Conservation (phyloP, 2,329 filamentous ascomycete species). For the Gliomastix tumulicola region DNA sequence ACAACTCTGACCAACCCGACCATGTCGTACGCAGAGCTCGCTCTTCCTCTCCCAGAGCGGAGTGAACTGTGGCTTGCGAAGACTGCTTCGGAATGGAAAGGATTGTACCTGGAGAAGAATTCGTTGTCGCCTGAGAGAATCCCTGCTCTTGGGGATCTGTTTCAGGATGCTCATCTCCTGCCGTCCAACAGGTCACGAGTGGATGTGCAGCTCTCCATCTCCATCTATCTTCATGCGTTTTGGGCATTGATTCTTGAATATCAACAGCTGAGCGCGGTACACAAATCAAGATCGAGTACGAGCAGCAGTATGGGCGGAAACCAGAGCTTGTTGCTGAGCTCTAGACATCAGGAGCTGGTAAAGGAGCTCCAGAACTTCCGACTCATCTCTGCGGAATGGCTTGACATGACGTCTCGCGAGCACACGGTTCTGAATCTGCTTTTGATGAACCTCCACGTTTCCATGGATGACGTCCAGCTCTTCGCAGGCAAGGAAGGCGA, state of each 20-base stretch:
- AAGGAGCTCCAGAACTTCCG: constrained; percentile 46
- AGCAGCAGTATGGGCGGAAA: constrained; percentile 24
- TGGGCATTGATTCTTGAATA: constrained; percentile 63
- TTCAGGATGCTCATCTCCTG: constrained; percentile 49
- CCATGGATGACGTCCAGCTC: constrained; percentile 57
- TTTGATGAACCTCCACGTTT: constrained; percentile 57
- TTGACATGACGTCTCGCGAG: constrained; percentile 36
- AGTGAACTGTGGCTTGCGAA: constrained; percentile 60
- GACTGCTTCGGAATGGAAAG: constrained; percentile 58
- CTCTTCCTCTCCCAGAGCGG: constrained; percentile 56
- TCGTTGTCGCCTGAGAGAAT: constrained; percentile 29
- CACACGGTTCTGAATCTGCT: constrained; percentile 45
- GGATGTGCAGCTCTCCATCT: constrained; percentile 48
- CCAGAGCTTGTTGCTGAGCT: constrained; percentile 38
- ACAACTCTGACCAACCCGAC: constrained; percentile 56
- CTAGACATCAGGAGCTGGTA: constrained; percentile 56
- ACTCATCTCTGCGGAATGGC: constrained; percentile 31
- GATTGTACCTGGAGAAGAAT: constrained; percentile 40
- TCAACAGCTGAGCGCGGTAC: constrained; percentile 48
- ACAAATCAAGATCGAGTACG: constrained; percentile 38
- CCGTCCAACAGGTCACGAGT: constrained; percentile 39
- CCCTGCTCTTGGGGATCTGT: constrained; percentile 47
- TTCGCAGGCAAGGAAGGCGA: constrained; percentile 63
- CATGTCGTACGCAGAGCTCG: constrained; percentile 63
- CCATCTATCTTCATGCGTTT: constrained; percentile 57